Evolutionary conservation across 2,329 filamentous ascomycete species (phyloP).

Genomic region (Colletotrichum higginsianum): DNA sequence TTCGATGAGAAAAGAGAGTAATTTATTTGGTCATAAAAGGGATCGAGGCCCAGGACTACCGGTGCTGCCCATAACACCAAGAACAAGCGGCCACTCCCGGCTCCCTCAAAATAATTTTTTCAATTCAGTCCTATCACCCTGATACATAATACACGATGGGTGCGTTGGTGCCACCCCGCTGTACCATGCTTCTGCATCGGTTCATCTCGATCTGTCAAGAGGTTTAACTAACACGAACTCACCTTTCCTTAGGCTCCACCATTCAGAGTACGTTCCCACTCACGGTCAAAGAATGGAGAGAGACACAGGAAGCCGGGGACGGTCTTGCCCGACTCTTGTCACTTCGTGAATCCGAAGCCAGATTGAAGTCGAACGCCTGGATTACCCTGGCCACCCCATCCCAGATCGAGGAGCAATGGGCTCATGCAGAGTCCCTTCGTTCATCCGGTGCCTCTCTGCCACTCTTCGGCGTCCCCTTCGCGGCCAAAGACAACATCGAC

Average conservation of each 20-base stretch:
- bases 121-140: not conserved
- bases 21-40: conserved; percentile 14
- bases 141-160: conserved; percentile 28
- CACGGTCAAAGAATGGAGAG: conserved; percentile 46
- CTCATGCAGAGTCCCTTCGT: conserved; percentile 59
- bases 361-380: conserved; percentile 49
- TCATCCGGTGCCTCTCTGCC: conserved; percentile 60
- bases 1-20: not conserved
- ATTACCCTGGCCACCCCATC: conserved; percentile 49
- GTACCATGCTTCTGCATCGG: conserved; percentile 7
- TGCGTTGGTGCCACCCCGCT: conserved; percentile 18
- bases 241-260: conserved; percentile 27
- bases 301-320: conserved; percentile 45
- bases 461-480: conserved; percentile 71
- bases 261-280: conserved; percentile 39
- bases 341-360: conserved; percentile 45
- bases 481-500: conserved; percentile 71
- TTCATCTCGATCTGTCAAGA: conserved; percentile 9
- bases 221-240: conserved; percentile 24
- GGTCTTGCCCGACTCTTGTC: conserved; percentile 49
- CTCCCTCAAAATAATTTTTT: not conserved
- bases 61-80: not conserved
- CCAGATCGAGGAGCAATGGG: conserved; percentile 47
- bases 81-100: not conserved
- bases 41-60: not conserved